phyloP scores from a whole-genome alignment of 805 yeast genomes.

The Nakazawaea siamensis region DNA sequence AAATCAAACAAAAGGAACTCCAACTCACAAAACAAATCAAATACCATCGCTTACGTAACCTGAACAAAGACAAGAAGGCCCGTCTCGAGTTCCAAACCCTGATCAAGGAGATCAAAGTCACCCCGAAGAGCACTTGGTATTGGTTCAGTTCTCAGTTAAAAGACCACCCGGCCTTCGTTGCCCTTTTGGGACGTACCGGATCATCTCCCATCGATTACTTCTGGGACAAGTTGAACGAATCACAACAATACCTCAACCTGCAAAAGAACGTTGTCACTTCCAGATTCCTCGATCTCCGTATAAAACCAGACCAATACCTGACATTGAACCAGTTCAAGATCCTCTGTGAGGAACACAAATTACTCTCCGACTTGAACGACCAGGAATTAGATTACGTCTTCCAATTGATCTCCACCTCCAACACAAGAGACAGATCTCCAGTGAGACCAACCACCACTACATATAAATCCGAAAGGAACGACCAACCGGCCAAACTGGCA shows the following conservation, averaged over 20 bases:
- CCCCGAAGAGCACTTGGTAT: slow-evolving; percentile 50
- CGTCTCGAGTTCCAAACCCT: slow-evolving; percentile 49
- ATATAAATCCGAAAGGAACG: no score
- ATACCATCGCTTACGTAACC: slow-evolving; percentile 30
- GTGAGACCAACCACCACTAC: no score
- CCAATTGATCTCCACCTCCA: slow-evolving; percentile 8
- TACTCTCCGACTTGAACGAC: slow-evolving; percentile 19
- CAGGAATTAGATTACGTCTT: slow-evolving; percentile 21
- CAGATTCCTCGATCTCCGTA: slow-evolving; percentile 11
- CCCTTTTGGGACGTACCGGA: slow-evolving; percentile 66
- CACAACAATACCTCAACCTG: slow-evolving; percentile 43
- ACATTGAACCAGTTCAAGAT: slow-evolving; percentile 14
- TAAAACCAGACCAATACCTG: not conserved
- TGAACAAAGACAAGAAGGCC: slow-evolving; percentile 54
- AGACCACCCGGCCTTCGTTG: slow-evolving; percentile 48
- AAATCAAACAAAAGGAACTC: slow-evolving; percentile 21
- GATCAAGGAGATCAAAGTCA: slow-evolving; percentile 32
- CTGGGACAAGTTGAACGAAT: slow-evolving; percentile 64
- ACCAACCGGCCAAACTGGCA: not conserved
- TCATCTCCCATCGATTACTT: slow-evolving; percentile 72
- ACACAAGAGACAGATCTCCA: not conserved
- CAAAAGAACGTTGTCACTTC: slow-evolving; percentile 44
- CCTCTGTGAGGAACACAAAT: slow-evolving; percentile 14
- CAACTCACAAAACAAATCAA: slow-evolving; percentile 20
- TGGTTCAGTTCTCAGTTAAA: slow-evolving; percentile 44